Evolutionary conservation across 768 basidiomycete species (phyloP).

Genomic region (Lactarius psammicola): DNA sequence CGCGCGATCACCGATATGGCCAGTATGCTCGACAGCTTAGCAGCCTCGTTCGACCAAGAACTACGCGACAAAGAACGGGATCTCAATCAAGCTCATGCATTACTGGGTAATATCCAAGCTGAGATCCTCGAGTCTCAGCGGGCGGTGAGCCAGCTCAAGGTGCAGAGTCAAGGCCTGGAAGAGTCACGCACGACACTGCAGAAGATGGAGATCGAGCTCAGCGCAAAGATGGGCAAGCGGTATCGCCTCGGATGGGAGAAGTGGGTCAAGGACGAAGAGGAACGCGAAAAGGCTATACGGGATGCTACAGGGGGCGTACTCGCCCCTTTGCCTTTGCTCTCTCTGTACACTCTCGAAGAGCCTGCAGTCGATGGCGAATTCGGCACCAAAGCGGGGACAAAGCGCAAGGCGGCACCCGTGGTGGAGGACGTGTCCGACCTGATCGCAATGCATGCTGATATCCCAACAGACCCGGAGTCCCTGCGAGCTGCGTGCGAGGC

Average conservation of each 20-base stretch:
- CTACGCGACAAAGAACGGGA: slow-evolving; percentile 90
- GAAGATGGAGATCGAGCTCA: slow-evolving; percentile 63
- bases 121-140: slow-evolving; percentile 88
- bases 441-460: slow-evolving; percentile 51
- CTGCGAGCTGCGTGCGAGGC: slow-evolving; percentile 55
- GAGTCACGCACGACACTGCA: slow-evolving; percentile 58
- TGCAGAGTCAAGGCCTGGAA: slow-evolving; percentile 63
- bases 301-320: slow-evolving; percentile 60
- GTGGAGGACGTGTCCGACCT: slow-evolving; percentile 67
- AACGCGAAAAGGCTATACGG: slow-evolving; percentile 66
- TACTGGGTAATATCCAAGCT: slow-evolving; percentile 81
- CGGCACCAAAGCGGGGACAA: slow-evolving; percentile 31
- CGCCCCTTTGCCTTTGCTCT: slow-evolving; percentile 42
- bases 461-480: slow-evolving; percentile 57
- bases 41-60: slow-evolving; percentile 88
- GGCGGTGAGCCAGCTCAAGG: slow-evolving; percentile 64
- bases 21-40: slow-evolving; percentile 82
- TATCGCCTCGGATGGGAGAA: slow-evolving; percentile 90
- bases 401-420: slow-evolving; percentile 46
- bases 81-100: slow-evolving; percentile 81
- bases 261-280: slow-evolving; percentile 86
- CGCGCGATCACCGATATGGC: slow-evolving; percentile 83
- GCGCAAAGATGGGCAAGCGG: slow-evolving; percentile 73
- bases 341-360: slow-evolving; percentile 38
- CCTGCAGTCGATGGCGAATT: slow-evolving; percentile 17